phyloP scores from a whole-genome alignment of 2,329 filamentous ascomycete genomes.

The Ramularia endophylla region DNA sequence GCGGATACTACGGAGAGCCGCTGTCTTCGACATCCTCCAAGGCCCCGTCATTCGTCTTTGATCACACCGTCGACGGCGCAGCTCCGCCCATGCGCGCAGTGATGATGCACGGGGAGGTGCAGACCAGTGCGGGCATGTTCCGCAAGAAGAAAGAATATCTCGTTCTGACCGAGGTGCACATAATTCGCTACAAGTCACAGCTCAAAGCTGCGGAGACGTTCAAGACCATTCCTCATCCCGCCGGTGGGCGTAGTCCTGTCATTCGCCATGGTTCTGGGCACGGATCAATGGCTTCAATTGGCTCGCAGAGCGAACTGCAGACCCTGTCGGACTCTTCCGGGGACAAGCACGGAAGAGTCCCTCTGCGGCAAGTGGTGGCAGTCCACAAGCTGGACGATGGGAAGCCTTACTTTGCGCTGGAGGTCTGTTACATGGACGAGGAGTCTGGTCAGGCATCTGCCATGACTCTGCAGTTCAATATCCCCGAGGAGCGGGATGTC shows the following conservation, averaged over 20 bases:
- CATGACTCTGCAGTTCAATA: slow-evolving; percentile 59
- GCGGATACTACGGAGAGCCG: slow-evolving; percentile 35
- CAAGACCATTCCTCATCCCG: slow-evolving; percentile 35
- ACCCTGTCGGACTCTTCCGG: slow-evolving; percentile 46
- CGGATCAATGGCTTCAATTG: slow-evolving; percentile 52
- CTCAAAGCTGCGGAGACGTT: slow-evolving; percentile 60
- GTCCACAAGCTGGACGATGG: slow-evolving; percentile 63
- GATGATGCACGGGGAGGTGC: slow-evolving; percentile 62
- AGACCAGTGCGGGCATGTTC: slow-evolving; percentile 64
- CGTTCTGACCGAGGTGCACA: slow-evolving; percentile 62
- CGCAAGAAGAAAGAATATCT: slow-evolving; percentile 68
- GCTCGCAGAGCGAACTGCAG: slow-evolving; percentile 57
- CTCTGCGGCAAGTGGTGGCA: slow-evolving; percentile 61
- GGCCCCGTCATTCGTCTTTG: slow-evolving; percentile 40
- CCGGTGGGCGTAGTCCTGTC: slow-evolving; percentile 37
- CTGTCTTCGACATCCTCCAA: slow-evolving; percentile 47
- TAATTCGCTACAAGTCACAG: slow-evolving; percentile 64
- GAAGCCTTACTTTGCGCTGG: slow-evolving; percentile 59
- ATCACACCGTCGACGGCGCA: slow-evolving; percentile 26
- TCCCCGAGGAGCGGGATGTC: slow-evolving; percentile 57
- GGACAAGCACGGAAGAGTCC: slow-evolving; percentile 52
- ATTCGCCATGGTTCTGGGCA: slow-evolving; percentile 37
- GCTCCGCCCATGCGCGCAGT: slow-evolving; percentile 39
- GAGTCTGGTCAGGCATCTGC: slow-evolving; percentile 55
- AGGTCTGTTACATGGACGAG: slow-evolving; percentile 64